These are phyloP conservation scores for Nitzschia sp. DNA, from an alignment of 108 stramenopile species.

Conservation along the genomic window DNA sequence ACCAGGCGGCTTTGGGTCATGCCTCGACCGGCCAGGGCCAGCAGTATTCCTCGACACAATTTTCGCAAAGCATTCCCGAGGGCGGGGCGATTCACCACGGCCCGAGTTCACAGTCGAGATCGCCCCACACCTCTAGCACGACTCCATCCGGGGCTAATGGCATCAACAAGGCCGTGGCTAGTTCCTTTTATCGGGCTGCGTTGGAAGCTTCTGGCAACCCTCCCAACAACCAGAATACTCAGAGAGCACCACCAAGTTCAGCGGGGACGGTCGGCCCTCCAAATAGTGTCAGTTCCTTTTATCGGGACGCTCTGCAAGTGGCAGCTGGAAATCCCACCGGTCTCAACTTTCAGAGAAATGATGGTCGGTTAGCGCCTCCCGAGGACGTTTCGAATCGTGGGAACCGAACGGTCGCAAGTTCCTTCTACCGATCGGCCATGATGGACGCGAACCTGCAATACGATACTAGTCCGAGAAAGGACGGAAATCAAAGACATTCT, in stretches of 20 bases:
- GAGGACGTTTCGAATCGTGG: neutral
- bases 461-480: no score
- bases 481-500: no score
- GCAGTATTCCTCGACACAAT: neutral
- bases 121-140: neutral
- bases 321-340: neutral
- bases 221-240: no score
- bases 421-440: conserved; percentile 8
- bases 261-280: neutral
- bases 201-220: no score
- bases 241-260: neutral
- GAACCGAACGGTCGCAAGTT: neutral
- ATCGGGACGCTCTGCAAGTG: neutral
- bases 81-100: neutral
- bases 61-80: neutral
- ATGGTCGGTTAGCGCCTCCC: neutral
- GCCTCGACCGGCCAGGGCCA: neutral
- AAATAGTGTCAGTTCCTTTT: conserved; percentile 8
- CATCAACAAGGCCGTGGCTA: neutral
- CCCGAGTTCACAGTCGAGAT: neutral
- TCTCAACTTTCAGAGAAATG: neutral
- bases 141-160: neutral
- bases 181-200: neutral
- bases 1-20: neutral
- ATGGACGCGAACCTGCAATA: no score